Percentiles rank a stretch among this genome's conserved stretches.
Conservation (phyloP, 495 filamentous ascomycete species). For the Aspergillus funiculosus region DNA sequence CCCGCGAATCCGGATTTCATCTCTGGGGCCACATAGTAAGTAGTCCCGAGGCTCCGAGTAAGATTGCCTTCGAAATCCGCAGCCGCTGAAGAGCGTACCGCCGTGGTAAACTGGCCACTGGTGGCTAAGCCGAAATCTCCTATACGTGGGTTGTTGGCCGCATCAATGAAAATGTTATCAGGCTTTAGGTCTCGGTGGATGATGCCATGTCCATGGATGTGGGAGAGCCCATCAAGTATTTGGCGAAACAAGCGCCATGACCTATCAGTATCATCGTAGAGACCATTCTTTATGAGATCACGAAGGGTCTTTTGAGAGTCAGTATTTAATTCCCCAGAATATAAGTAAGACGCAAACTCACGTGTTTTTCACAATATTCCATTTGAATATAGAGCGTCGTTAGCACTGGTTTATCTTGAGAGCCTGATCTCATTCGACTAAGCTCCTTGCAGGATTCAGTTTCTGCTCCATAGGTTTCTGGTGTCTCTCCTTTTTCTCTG, state of each 20-base stretch:
- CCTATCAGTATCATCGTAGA: conserved; percentile 67
- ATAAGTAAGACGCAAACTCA: conserved; percentile 32
- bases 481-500: conserved; percentile 19
- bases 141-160: conserved; percentile 82
- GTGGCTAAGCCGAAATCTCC: conserved; percentile 96
- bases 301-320: conserved; percentile 62
- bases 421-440: conserved; percentile 33
- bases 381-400: conserved; percentile 81
- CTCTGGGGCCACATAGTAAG: conserved; percentile 91
- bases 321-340: conserved; percentile 14
- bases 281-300: conserved; percentile 75
- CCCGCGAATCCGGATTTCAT: conserved; percentile 64
- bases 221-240: conserved; percentile 80
- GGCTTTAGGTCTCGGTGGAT: conserved; percentile 98
- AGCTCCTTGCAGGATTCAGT: conserved; percentile 25
- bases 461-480: conserved; percentile 24
- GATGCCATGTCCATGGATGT: conserved; percentile 87
- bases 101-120: conserved; percentile 65
- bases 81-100: conserved; percentile 40
- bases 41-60: conserved; percentile 89
- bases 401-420: conserved; percentile 38
- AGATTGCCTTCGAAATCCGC: conserved; percentile 51
- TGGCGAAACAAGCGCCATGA: conserved; percentile 89
- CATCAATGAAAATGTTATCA: conserved; percentile 95
- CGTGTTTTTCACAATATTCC: conserved; percentile 94